Evolutionary conservation across 306 rosid species (phyloP), one percentile per base, ranked within the genome.

Genomic region (Cicer judaicum): DNA sequence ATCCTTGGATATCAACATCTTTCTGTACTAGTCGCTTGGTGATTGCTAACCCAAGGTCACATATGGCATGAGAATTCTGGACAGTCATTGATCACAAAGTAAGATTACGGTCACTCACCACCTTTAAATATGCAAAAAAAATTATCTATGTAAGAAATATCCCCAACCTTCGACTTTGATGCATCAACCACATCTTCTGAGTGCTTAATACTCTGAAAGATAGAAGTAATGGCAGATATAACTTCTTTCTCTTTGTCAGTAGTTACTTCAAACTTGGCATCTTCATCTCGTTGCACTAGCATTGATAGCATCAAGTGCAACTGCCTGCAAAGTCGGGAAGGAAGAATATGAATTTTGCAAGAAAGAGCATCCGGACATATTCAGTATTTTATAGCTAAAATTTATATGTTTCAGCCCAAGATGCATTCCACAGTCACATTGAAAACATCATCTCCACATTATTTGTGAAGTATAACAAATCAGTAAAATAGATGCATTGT

Each of bases 31-130:
- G 68, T 76, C 88, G 87, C 86, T 89, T 92, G 68, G 87, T 85
- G 75, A 92, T 89, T 68, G 96, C 89, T 83, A 92, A 77, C 57
- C 98, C 99, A 70, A 94, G 96, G 85, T 94, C 98, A 87, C 96
- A 90, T 79, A 94, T 87, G 73, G 91, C 99, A 86, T 87, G 81
- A 19, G 99, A 92, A 76, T 86, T 92, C 99, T 94, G 96, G 69
- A n/a, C 84, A 82, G 72, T 78, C 82, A 85, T 76, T 40, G 34
- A 79, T 68, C 56, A 76, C 47, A 80, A 41, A 59, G 62, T 85
- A 73, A 88, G 87, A 63, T 69, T 60, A 53, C 52, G 77, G 59
- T 67, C 56, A 41, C 67, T 41, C 42, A 74, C 72, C 11, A 29
- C 15, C 57, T 71, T 59, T 15, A 60, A 44, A 57, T 42, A 70